phyloP scores from a whole-genome alignment of 345 rosid genomes.

The Iberis pinnata region DNA sequence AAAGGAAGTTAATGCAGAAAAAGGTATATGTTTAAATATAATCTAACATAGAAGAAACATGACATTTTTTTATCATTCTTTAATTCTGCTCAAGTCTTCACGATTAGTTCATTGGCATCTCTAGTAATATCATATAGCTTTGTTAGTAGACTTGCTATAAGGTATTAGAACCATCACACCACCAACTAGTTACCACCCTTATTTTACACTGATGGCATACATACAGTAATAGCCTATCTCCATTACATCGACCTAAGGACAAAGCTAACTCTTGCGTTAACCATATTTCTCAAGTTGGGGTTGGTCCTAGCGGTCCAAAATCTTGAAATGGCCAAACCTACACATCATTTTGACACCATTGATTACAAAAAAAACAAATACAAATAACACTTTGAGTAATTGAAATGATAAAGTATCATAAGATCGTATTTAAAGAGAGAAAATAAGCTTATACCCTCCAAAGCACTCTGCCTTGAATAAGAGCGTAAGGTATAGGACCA shows the following conservation, averaged over 20 bases:
- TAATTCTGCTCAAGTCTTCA: no score
- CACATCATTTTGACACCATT: conserved; percentile 4
- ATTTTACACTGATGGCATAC: no score
- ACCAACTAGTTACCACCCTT: no score
- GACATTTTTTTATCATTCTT: no score
- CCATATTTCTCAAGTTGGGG: background rate
- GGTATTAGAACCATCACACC: no score
- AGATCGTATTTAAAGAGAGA: background rate
- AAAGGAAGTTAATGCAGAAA: no score
- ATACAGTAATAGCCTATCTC: no score
- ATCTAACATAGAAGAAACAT: no score
- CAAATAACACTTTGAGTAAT: background rate
- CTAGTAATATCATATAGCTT: no score
- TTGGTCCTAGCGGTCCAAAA: conserved; percentile 38
- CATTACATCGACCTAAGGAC: background rate
- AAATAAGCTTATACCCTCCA: conserved; percentile 46
- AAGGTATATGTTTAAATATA: no score
- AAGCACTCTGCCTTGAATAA: conserved; percentile 50
- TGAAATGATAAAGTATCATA: background rate
- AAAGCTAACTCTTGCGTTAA: background rate
- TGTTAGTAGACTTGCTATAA: no score
- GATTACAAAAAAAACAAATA: background rate
- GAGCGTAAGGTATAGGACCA: conserved; percentile 73
- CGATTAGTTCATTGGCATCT: no score
- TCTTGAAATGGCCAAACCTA: conserved; percentile 56